A percentile compares a stretch with the other conserved stretches of the same genome.
These are phyloP conservation scores for Aureobasidium sp. DNA, from an alignment of 2,329 filamentous ascomycete genomes.

Conservation along the genomic window DNA sequence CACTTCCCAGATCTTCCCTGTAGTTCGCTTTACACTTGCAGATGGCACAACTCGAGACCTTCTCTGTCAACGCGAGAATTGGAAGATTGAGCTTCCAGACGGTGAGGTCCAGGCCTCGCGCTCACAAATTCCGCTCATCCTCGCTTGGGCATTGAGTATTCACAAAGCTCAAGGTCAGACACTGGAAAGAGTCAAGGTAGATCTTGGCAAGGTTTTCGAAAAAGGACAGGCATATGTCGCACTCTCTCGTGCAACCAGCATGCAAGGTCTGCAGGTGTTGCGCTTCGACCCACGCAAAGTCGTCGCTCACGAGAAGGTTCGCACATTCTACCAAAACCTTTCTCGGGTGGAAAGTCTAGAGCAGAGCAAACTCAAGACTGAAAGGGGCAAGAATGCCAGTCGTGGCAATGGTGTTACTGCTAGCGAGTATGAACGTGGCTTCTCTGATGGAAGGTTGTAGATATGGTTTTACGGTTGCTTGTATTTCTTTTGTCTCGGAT, in stretches of 20 bases:
- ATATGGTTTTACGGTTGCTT: not conserved
- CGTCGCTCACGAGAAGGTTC: conserved; percentile 83
- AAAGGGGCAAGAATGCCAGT: conserved; percentile 22
- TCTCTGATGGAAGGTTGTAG: conserved; percentile 3
- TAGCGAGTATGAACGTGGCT: conserved; percentile 22
- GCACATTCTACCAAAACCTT: conserved; percentile 76
- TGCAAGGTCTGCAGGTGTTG: conserved; percentile 78
- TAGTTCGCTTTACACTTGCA: conserved; percentile 73
- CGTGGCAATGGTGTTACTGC: conserved; percentile 21
- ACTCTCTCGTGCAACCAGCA: conserved; percentile 81
- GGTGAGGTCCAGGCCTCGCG: conserved; percentile 89
- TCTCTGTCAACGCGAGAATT: conserved; percentile 77
- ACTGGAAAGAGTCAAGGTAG: conserved; percentile 85
- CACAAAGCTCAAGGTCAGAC: conserved; percentile 98
- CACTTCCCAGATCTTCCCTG: conserved; percentile 58
- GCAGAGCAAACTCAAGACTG: conserved; percentile 22
- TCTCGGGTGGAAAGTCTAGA: conserved; percentile 55
- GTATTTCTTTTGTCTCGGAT: conserved; percentile 7
- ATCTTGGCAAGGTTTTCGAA: conserved; percentile 86
- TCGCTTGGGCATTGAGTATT: conserved; percentile 95
- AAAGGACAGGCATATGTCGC: conserved; percentile 98
- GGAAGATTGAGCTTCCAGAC: conserved; percentile 96
- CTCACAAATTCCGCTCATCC: conserved; percentile 66
- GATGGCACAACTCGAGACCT: conserved; percentile 70
- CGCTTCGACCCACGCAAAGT: conserved; percentile 86